phyloP scores from a whole-genome alignment of 2,329 filamentous ascomycete species.

The Aspergillus intermedius region DNA sequence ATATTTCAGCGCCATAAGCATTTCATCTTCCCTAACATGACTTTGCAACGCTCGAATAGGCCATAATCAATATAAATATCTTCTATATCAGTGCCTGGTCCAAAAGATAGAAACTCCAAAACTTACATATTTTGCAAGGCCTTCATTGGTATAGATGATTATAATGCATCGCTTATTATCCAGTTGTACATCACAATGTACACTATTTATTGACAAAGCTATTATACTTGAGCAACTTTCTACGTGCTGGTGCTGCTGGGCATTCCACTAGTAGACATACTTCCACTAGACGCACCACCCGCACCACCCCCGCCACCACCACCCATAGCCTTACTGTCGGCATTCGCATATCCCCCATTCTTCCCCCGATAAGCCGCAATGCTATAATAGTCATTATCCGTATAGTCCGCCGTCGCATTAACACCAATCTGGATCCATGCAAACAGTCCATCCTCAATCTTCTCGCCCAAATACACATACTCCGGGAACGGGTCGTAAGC shows the following conservation, averaged over 20 bases:
- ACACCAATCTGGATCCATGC: conserved; percentile 47
- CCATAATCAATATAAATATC: too few species aligned
- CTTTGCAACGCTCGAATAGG: too few species aligned
- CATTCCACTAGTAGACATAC: not conserved
- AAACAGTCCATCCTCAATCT: conserved; percentile 41
- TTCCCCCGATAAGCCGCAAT: conserved; percentile 19
- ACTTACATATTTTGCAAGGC: too few species aligned
- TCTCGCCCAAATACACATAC: conserved; percentile 48
- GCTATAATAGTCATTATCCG: conserved; percentile 17
- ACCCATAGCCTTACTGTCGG: conserved; percentile 9
- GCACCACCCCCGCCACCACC: conserved; percentile 4
- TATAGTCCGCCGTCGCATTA: conserved; percentile 32
- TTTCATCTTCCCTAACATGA: too few species aligned
- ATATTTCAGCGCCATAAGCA: too few species aligned
- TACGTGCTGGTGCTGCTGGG: not conserved
- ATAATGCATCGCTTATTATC: too few species aligned
- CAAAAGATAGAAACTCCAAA: too few species aligned
- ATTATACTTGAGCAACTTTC: too few species aligned
- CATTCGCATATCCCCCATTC: conserved; percentile 16
- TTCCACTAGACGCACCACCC: not conserved
- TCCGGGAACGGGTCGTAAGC: conserved; percentile 49
- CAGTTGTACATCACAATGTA: too few species aligned
- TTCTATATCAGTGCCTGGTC: too few species aligned
- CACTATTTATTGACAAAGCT: too few species aligned
- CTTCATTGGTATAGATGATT: too few species aligned